Percentiles rank a stretch among this genome's conserved stretches.
Evolutionary conservation across 1,284 basidiomycete species (phyloP).

Genomic region (Phylloboletellus chloephorus): DNA sequence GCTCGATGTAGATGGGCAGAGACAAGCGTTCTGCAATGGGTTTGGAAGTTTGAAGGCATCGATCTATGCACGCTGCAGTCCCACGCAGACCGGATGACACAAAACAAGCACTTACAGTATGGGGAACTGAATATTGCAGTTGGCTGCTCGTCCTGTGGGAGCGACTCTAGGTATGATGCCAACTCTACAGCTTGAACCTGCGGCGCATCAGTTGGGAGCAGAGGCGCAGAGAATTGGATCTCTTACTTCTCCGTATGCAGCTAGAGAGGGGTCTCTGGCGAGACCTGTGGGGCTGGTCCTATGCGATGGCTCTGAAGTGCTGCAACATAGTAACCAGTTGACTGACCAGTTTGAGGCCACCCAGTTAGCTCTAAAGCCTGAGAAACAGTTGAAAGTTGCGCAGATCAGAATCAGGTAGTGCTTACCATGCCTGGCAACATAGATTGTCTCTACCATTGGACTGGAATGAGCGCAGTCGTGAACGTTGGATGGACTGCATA

Average conservation of each 20-base stretch:
- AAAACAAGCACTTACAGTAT: constrained; percentile 49
- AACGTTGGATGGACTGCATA: background rate
- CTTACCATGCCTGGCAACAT: constrained; percentile 75
- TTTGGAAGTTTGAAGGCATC: constrained; percentile 75
- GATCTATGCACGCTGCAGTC: constrained; percentile 44
- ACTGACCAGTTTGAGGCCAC: constrained; percentile 57
- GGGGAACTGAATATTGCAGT: constrained; percentile 77
- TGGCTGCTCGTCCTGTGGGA: constrained; percentile 65
- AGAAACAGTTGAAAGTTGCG: background rate
- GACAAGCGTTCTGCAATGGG: constrained; percentile 59
- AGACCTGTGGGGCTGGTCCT: constrained; percentile 69
- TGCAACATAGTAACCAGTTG: background rate
- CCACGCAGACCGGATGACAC: background rate
- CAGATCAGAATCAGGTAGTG: background rate
- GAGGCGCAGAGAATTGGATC: background rate
- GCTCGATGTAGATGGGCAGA: constrained; percentile 69
- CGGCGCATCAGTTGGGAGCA: background rate
- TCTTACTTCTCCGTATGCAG: constrained; percentile 66
- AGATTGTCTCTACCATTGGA: constrained; percentile 65
- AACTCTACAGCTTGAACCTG: constrained; percentile 74
- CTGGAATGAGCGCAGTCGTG: background rate
- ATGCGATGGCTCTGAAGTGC: constrained; percentile 8
- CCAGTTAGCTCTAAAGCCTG: constrained; percentile 76
- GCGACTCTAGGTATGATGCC: constrained; percentile 54
- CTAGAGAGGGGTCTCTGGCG: constrained; percentile 71